A percentile compares a stretch with the other conserved stretches of the same genome.
Conservation (phyloP, 2,329 filamentous ascomycete species). For the Mollisiaceae sp. region DNA sequence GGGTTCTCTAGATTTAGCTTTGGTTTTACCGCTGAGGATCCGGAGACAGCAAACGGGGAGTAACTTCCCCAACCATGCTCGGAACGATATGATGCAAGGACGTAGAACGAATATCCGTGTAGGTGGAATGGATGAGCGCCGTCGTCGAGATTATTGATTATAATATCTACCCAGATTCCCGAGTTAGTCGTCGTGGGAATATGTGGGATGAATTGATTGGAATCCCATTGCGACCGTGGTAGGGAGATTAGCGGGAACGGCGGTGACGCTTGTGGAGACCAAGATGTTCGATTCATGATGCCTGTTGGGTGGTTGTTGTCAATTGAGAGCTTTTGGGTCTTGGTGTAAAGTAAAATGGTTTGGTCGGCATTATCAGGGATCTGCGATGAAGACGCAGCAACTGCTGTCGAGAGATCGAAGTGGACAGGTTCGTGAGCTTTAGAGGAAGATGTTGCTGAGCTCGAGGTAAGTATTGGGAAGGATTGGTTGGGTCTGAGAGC, state of each 20-base stretch:
- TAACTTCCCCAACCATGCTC: constrained; percentile 31
- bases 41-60: constrained; percentile 21
- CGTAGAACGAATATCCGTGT: constrained; percentile 60
- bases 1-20: constrained; percentile 48
- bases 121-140: constrained; percentile 58
- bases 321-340: constrained; percentile 50
- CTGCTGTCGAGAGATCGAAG: constrained; percentile 35
- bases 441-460: neutral
- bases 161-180: constrained; percentile 50
- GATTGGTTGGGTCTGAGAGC: constrained; percentile 47
- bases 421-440: neutral
- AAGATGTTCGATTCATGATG: constrained; percentile 55
- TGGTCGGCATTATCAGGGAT: constrained; percentile 44
- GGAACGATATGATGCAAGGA: constrained; percentile 29
- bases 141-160: constrained; percentile 55
- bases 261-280: constrained; percentile 44
- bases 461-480: constrained; percentile 40
- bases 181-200: constrained; percentile 31
- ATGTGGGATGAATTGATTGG: constrained; percentile 47
- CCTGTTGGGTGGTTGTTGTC: constrained; percentile 50
- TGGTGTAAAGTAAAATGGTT: constrained; percentile 52
- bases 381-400: neutral
- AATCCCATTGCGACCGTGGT: constrained; percentile 47
- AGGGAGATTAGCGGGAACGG: constrained; percentile 44
- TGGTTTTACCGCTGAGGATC: constrained; percentile 35